phyloP scores from a whole-genome alignment of 2,329 filamentous ascomycete species.

The Pyrenophora graminea region DNA sequence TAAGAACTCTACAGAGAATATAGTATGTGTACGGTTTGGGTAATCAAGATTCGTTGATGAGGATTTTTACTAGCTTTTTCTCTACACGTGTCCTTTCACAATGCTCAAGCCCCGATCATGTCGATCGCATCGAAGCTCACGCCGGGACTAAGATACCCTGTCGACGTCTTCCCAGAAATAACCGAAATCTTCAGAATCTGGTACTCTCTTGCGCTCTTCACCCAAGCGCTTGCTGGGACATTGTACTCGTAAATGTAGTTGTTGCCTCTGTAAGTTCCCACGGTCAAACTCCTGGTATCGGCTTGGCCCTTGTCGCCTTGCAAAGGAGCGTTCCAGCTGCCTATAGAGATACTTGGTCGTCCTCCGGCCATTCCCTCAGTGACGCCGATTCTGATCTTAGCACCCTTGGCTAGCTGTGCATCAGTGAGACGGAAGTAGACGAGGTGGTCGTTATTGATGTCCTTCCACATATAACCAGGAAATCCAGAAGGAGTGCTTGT shows the following conservation, averaged over 20 bases:
- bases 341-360: constrained; percentile 21
- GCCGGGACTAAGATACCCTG: constrained; percentile 27
- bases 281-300: constrained; percentile 25
- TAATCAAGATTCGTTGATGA: no score
- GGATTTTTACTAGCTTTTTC: no score
- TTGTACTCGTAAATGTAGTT: constrained; percentile 30
- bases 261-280: constrained; percentile 31
- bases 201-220: constrained; percentile 21
- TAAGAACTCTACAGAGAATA: no score
- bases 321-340: constrained; percentile 21
- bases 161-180: constrained; percentile 26
- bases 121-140: constrained; percentile 29
- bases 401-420: constrained; percentile 25
- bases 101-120: constrained; percentile 14
- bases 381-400: constrained; percentile 29
- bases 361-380: constrained; percentile 27
- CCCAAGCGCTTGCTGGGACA: constrained; percentile 29
- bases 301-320: constrained; percentile 24
- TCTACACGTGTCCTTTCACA: neutral
- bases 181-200: constrained; percentile 26
- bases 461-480: constrained; percentile 51
- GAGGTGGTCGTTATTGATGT: constrained; percentile 49
- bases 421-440: constrained; percentile 46
- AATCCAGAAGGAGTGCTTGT: constrained; percentile 28
- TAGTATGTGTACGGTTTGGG: no score